Base-by-base conservation (phyloP, 805 yeast genomes). In the Yarrowia bubula region DNA sequence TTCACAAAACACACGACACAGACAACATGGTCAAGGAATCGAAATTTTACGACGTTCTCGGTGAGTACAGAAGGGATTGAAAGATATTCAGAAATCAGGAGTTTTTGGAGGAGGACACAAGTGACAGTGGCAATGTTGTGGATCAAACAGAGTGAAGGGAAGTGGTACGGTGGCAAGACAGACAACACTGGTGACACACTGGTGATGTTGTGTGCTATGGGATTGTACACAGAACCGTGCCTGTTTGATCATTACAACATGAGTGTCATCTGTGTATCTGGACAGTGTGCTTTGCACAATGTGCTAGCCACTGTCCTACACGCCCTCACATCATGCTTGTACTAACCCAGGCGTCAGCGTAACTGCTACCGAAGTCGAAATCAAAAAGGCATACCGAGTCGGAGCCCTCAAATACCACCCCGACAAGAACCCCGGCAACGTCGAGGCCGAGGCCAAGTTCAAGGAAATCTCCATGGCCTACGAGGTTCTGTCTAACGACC, bases 381-480 rank as follows among this genome's bases (percentile, higher is more conserved):
- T 90, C 72, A 89, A 89, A 74, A 89, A 88, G 74, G 92, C 96
- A 0, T 90, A 88, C 76, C 80, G 92, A 71, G 84, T 84, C 68
- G 80, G 85, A 67, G 96, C 96, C 6, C 81, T 89, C 68, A 83
- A 81, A 69, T 84, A 86, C 71, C 97, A 90, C 74, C 97, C 97
- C 1, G 97, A 90, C 72, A 90, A 91, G 78, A 88, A 89, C 74
- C 85, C 83, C 58, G 76, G 75, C 83, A 71, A 74, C 43, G 76
- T 72, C 17, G 98, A 92, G 76, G 98, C 96, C 35, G 95, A 97
- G 64, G 98, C 93, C 74, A 93, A 91, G 79, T 93, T 93, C 78
- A 95, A 93, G 79, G 98, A 92, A 76, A 83, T 91, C 71, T 86
- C 96, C 17, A 84, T 84, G 66, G 98, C 98, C 15, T 85, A 93